Base-by-base conservation (phyloP, 257 asterid genomes). In the Plantago major region DNA sequence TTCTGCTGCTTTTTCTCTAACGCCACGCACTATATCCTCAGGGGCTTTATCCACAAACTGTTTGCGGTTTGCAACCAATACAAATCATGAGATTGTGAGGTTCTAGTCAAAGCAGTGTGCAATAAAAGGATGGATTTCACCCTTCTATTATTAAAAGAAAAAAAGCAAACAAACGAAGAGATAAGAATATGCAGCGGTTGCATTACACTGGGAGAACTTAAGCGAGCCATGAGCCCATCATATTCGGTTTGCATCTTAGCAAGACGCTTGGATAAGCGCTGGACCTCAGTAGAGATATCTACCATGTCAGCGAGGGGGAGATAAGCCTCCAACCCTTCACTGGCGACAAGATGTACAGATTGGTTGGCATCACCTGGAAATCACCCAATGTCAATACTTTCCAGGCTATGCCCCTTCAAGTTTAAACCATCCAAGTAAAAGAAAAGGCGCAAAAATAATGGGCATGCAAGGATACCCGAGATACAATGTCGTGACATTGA, bases 291-390 rank as follows among this genome's bases (percentile, higher is more conserved):
- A 42, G 96, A 89, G 68, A 92, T 83, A 69, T 92, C 99, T 37
- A 92, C 95, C 99, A 92, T 86, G 74, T 82, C 95, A 47, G 97
- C 84, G 45, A 92, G 97, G 15, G 99, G 99, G 74, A 92, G 97
- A 74, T 92, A 89, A 37, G 97, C 97, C 78, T 89, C 99, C 69
- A 92, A 75, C 57, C 97, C 97, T 74, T 92, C 99, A 69, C 97
- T 72, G 7, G 90, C 99, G 70, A 92, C 90, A 16, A 89, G 80
- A 75, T 92, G 99, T 70, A 89, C 85, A 22, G 93, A 92, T 70
- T 76, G 85, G 73, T 80, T 77, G 46, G 91, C 99, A 52, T 86
- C 86, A 61, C 90, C 97, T 89, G 90, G 19, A 77, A 50, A 74
- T 67, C 75, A 50, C 73, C 66, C 60, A 60, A 55, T 46, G 47